Percentiles rank a stretch among this genome's conserved stretches.
These are phyloP conservation scores for Lepiota subincarnata DNA, from an alignment of 768 basidiomycete genomes.

Conservation along the genomic window DNA sequence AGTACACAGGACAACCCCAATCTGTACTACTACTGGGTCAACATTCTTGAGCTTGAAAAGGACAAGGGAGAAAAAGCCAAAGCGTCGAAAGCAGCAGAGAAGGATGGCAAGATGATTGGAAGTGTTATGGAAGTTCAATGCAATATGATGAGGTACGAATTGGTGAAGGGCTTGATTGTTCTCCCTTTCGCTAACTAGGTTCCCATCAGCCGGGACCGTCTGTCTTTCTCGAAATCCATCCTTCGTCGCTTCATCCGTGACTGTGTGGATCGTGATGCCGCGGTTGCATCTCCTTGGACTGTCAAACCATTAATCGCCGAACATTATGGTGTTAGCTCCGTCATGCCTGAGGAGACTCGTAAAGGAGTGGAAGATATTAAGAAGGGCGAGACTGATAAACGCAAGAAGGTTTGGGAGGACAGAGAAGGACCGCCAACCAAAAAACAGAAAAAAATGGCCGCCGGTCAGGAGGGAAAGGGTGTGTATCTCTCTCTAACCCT, in stretches of 20 bases:
- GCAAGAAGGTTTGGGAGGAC: conserved; percentile 88
- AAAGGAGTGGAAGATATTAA: conserved; percentile 76
- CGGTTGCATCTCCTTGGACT: conserved; percentile 93
- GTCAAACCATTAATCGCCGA: conserved; percentile 84
- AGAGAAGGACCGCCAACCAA: conserved; percentile 80
- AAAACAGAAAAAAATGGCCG: conserved; percentile 75
- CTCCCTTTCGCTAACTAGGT: conserved; percentile 8
- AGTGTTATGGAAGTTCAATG: conserved; percentile 83
- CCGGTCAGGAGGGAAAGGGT: conserved; percentile 76
- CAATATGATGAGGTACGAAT: conserved; percentile 64
- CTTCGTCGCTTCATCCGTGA: conserved; percentile 95
- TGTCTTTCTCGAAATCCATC: conserved; percentile 95
- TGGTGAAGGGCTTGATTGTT: conserved; percentile 15
- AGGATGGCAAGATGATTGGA: conserved; percentile 63
- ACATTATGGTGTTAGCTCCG: conserved; percentile 77
- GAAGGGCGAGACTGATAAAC: conserved; percentile 87
- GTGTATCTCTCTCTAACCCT: conserved; percentile 8
- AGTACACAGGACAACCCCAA: conserved; percentile 70
- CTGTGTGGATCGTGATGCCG: conserved; percentile 88
- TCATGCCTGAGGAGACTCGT: conserved; percentile 84
- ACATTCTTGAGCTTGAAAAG: conserved; percentile 74
- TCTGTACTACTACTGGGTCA: conserved; percentile 84
- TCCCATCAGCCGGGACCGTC: conserved; percentile 76
- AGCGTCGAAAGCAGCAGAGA: conserved; percentile 45
- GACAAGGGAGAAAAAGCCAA: conserved; percentile 63